Conservation (phyloP, 352 stramenopile genomes). For the Pythium periplocum region DNA sequence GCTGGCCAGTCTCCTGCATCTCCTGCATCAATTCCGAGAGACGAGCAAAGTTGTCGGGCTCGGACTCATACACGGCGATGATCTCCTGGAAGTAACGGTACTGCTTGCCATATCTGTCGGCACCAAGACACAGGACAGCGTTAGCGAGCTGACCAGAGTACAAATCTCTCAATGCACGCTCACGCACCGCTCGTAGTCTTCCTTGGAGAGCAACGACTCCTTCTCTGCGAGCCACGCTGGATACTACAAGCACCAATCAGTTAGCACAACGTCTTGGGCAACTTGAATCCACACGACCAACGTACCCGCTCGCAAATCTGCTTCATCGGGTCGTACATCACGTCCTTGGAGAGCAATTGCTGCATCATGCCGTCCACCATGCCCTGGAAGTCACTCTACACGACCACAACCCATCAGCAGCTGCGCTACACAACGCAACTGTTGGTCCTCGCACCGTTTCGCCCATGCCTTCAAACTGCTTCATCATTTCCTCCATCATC, state of each 20-base stretch:
- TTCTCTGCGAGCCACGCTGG: conserved; percentile 96
- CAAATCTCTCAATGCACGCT: conserved; percentile 1
- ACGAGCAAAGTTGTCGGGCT: conserved; percentile 93
- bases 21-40: conserved; percentile 98
- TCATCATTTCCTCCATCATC: conserved; percentile 96
- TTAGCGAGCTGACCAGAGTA: neutral
- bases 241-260: conserved; percentile 69
- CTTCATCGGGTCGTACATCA: conserved; percentile 99
- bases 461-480: conserved; percentile 93
- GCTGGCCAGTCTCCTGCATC: conserved; percentile 91
- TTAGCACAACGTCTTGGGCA: neutral
- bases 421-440: neutral
- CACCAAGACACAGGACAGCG: neutral
- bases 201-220: conserved; percentile 75
- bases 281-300: neutral
- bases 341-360: conserved; percentile 95
- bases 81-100: conserved; percentile 98
- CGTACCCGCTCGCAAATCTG: conserved; percentile 87
- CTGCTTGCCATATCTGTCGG: conserved; percentile 90
- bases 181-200: conserved; percentile 88
- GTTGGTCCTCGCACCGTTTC: conserved; percentile 70
- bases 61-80: conserved; percentile 94
- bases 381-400: conserved; percentile 85
- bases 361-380: conserved; percentile 98
- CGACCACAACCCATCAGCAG: conserved; percentile 1